These are phyloP conservation scores for Apiotrichum laibachii DNA, from an alignment of 1,284 basidiomycete species.

Conservation along the genomic window DNA sequence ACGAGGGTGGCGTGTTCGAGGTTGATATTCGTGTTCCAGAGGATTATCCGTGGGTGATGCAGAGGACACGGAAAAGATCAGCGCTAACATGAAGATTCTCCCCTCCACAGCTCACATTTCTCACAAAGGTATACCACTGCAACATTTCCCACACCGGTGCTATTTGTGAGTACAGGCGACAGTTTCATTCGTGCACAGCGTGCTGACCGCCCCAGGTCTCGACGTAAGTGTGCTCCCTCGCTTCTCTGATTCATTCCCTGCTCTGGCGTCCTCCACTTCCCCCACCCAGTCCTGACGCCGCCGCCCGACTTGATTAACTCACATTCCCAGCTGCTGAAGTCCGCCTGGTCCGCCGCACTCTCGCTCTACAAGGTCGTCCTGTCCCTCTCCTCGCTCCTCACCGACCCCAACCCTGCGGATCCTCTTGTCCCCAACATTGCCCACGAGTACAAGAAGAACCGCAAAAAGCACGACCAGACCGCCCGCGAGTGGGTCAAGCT, in stretches of 20 bases:
- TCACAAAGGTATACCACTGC: constrained; percentile 89
- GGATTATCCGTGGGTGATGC: constrained; percentile 74
- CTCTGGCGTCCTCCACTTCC: neutral
- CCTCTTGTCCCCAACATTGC: constrained; percentile 56
- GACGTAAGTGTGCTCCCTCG: constrained; percentile 34
- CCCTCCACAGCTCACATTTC: constrained; percentile 73
- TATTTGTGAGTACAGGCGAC: constrained; percentile 44
- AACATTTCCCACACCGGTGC: constrained; percentile 69
- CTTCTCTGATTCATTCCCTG: neutral
- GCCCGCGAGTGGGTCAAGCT: constrained; percentile 93
- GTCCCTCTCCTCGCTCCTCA: constrained; percentile 94
- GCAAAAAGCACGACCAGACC: constrained; percentile 82
- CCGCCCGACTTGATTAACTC: neutral
- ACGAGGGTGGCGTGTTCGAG: constrained; percentile 80
- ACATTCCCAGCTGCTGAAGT: constrained; percentile 71
- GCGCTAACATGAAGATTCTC: constrained; percentile 62
- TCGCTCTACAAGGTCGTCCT: constrained; percentile 88
- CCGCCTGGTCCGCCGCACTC: constrained; percentile 84
- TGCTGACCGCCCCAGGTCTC: constrained; percentile 36
- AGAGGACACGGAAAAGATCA: neutral
- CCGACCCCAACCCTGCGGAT: constrained; percentile 94
- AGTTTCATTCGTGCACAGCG: neutral
- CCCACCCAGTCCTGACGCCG: neutral
- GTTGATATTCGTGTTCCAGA: constrained; percentile 67
- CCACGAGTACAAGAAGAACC: constrained; percentile 86